Evolutionary conservation across 2,329 filamentous ascomycete species (phyloP).

Genomic region (Cryphonectria nitschkei): DNA sequence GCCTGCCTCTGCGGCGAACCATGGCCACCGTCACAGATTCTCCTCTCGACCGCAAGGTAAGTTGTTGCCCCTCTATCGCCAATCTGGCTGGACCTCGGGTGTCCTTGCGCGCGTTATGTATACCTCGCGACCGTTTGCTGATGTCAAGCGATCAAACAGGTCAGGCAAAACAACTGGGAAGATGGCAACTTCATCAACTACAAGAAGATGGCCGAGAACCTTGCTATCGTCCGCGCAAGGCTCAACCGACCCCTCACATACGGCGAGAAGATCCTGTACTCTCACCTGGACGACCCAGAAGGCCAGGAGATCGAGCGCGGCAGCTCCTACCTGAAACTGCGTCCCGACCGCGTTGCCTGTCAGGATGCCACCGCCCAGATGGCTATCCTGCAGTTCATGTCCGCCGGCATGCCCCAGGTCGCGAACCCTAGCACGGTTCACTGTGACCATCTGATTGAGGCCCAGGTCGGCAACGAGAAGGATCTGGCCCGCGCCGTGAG

Average conservation of each 20-base stretch:
- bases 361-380: slow-evolving; percentile 99
- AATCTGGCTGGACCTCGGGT: slow-evolving; percentile 3
- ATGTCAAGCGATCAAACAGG: slow-evolving; percentile 43
- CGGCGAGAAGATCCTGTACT: slow-evolving; percentile 99
- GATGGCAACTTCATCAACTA: slow-evolving; percentile 98
- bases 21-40: slow-evolving; percentile 87
- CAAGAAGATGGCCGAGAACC: slow-evolving; percentile 98
- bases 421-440: slow-evolving; percentile 95
- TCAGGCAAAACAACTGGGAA: slow-evolving; percentile 97
- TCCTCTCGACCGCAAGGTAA: slow-evolving; percentile 86
- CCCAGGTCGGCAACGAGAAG: slow-evolving; percentile 88
- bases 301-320: slow-evolving; percentile 96
- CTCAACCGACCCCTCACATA: slow-evolving; percentile 93
- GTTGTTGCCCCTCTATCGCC: slow-evolving; percentile 32
- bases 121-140: slow-evolving; percentile 18
- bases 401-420: slow-evolving; percentile 91
- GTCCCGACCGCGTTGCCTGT: slow-evolving; percentile 96
- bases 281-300: slow-evolving; percentile 95
- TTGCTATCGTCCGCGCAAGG: slow-evolving; percentile 83
- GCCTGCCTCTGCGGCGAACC: slow-evolving; percentile 65
- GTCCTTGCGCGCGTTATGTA: background rate
- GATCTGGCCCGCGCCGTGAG: slow-evolving; percentile 88
- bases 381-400: slow-evolving; percentile 99
- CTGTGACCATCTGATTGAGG: slow-evolving; percentile 99
- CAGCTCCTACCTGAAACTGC: slow-evolving; percentile 92